Base-by-base conservation (phyloP, 108 stramenopile genomes). In the Nitzschia putrida region DNA sequence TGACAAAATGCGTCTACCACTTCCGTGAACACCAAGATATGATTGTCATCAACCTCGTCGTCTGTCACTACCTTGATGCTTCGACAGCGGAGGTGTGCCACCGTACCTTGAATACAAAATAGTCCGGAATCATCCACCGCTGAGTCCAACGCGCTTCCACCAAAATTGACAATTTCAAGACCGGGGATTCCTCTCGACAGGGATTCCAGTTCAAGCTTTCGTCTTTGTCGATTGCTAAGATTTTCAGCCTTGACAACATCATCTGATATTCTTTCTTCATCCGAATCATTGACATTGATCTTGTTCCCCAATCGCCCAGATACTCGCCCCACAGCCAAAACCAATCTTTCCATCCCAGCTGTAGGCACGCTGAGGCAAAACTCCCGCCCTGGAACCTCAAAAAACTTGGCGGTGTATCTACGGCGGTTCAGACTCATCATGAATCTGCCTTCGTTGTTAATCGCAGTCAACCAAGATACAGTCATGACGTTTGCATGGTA, bases 391-490 rank as follows among this genome's bases (percentile, higher is more conserved):
- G 22, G 3, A 37, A 38, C 51, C 39, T 54, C 3, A 18, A 71
- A 21, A 10, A 53, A 41, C 1, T 63, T 76, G 8, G 87, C 80
- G 6, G 83, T 77, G 55, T 86, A 74, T 61, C 89, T 70, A 42
- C 68, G 59, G 38, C 73, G 64, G 61, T 86, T 74, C 42, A 91
- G 67, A 52, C 83, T 84, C 53, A 88, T 83, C n/a, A 86, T 54
- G 57, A 91, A 85, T 14, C 57, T 41, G 21, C 89, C 89, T 10
- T 68, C n/a, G 64, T 91, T 91, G 42, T 91, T 85, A 24, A 80
- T 86, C 7, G 89, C 73, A 52, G 89, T 88, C n/a, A 91, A 66
- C 89, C 89, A 91, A 10, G 87, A 86, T 12, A 88, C 50, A 13
- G 83, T 74, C 86, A 88, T 88, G 26, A 85, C 89, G 66, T 90